Base-by-base conservation (phyloP, 169 alveolate species). In the Ichthyophthirius multifiliis region DNA sequence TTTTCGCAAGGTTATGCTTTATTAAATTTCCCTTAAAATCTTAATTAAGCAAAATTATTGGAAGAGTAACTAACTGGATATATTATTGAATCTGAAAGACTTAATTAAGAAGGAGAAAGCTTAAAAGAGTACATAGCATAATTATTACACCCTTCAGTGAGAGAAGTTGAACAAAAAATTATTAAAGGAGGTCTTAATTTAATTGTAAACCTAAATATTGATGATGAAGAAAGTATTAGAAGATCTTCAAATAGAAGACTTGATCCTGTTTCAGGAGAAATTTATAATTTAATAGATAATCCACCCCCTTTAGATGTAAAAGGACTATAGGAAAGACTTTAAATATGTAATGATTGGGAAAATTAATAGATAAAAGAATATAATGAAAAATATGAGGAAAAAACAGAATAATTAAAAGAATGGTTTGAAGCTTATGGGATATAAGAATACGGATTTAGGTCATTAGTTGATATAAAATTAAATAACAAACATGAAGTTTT, bases 281-380 rank as follows among this genome's bases (percentile, higher is more conserved):
- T 86, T n/a, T 86, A 86, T 74, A 87, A 86, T 75, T 35, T 43
- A 31, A 75, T 73, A 73, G 83, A 86, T 76, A 86, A 86, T 43
- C 86, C 88, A 1, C 92, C 92, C 7, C 86, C 86, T 27, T 39
- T 6, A 4, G 71, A 55, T 15, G 71, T 27, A 27, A 55, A 55
- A 55, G 71, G 71, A 2, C 39, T 55, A 15, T 34, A n/a, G 4
- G 71, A 55, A 4, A 16, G 71, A 20, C 12, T 55, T 10, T 27
- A 55, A 27, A 16, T 27, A 20, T 27, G 23, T 1, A 39, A 55
- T 55, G 71, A 55, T 9, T 39, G 43, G 2, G 23, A 16, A 20
- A 55, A 39, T 27, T 15, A 23, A 16, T 55, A 27, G n/a, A n/a
- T n/a, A n/a, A n/a, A n/a, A n/a, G n/a, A n/a, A n/a, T n/a, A n/a